These are phyloP conservation scores for Irpex rosettiformis DNA, from an alignment of 1,284 basidiomycete species.

Conservation along the genomic window DNA sequence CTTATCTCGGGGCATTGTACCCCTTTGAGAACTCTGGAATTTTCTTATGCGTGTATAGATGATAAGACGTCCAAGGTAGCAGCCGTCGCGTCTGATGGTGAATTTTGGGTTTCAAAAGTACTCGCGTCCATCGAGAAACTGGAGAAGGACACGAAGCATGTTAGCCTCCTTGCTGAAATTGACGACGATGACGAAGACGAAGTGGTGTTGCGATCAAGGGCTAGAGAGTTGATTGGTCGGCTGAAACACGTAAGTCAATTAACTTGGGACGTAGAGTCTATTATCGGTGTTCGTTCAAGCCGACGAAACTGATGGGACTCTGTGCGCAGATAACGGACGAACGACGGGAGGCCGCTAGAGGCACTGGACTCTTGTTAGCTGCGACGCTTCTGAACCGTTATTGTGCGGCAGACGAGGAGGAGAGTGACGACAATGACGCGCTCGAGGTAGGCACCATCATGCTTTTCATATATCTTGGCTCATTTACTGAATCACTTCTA, in stretches of 20 bases:
- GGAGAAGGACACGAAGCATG: constrained; percentile 71
- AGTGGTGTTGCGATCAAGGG: constrained; percentile 41
- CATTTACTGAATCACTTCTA: neutral
- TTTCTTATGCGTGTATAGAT: constrained; percentile 26
- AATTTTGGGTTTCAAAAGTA: constrained; percentile 78
- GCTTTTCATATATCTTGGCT: neutral
- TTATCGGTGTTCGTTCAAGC: neutral
- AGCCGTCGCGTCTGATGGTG: constrained; percentile 67
- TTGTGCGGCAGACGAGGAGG: constrained; percentile 51
- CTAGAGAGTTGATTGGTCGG: constrained; percentile 41
- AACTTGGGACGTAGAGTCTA: neutral
- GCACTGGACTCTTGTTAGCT: constrained; percentile 67
- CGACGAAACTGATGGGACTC: neutral
- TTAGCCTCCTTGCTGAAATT: constrained; percentile 48
- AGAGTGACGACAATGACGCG: constrained; percentile 37
- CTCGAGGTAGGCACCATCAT: constrained; percentile 52
- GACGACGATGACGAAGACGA: constrained; percentile 63
- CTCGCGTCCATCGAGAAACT: constrained; percentile 58
- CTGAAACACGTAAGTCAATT: constrained; percentile 44
- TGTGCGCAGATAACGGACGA: constrained; percentile 41
- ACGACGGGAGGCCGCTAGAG: constrained; percentile 53
- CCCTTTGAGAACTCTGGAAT: constrained; percentile 5
- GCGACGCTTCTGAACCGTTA: constrained; percentile 71
- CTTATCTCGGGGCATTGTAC: neutral
- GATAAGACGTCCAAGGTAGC: constrained; percentile 52